Evolutionary conservation across 2,329 filamentous ascomycete genomes (phyloP), one percentile per base, ranked within the genome.

Genomic region (Botrytis squamosa): DNA sequence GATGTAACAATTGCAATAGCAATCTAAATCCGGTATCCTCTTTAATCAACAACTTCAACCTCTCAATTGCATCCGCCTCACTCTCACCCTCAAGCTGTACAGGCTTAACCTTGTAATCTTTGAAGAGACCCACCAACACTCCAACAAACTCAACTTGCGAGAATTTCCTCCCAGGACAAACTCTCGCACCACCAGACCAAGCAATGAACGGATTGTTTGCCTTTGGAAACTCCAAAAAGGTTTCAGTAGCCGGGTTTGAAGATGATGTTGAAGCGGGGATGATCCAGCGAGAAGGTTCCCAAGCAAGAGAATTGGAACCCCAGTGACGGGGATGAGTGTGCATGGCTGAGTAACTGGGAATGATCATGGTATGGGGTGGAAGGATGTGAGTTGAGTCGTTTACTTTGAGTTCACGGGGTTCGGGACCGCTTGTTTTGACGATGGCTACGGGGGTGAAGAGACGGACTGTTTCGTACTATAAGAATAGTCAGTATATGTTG

Each of bases 251-350:
- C 0, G 9, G 33, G 3, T 49, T 36, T 22, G 38, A 62, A 29
- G 68, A 20, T 36, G 55, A 55, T 20, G 55, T 18, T n/a, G 57
- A 36, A 14, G 55, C 20, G 9, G 40, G 57, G n/a, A 57, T 29
- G 29, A 71, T 52, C 59, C 69, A 71, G 18, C 69, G 69, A 16
- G 57, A 64, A 3, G 69, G 69, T 22, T 71, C 57, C 69, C 69
- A 71, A 1, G 29, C 42, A 5, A 71, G 69, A 9, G 69, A 71
- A n/a, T 71, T 71, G 6, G 40, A 36, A 46, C 59, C 69, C 59
- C 69, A 71, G 7, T 71, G 20, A 8, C 69, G 69, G n/a, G 69
- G 69, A 40, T 64, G 59, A 1, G 59, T 71, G 10, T 71, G 69
- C 44, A 71, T 38, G 16, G 69, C 69, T 38, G 69, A 71, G 7